A percentile compares a stretch with the other conserved stretches of the same genome.
These are phyloP conservation scores for Melanomma pulvis-pyrius DNA, from an alignment of 495 filamentous ascomycete genomes.

Conservation along the genomic window DNA sequence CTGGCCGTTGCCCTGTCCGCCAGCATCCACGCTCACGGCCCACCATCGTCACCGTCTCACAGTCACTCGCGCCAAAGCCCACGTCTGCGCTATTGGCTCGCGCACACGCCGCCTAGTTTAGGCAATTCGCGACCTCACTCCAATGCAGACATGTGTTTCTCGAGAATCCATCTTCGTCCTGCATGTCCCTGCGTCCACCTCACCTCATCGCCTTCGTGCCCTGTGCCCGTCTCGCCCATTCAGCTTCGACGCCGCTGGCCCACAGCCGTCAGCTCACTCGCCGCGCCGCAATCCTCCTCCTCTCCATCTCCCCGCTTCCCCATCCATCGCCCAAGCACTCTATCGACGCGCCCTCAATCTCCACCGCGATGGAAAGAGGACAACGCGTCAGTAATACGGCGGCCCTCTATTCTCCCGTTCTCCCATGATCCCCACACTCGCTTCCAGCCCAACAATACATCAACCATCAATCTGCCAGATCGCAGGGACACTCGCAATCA, in stretches of 20 bases:
- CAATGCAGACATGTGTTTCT: neutral
- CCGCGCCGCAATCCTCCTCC: neutral
- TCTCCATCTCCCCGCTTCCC: neutral
- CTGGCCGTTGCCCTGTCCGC: no score
- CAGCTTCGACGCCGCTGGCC: neutral
- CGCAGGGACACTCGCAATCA: neutral
- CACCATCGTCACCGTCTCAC: constrained; percentile 7
- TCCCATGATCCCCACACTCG: neutral
- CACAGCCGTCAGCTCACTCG: neutral
- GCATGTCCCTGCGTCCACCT: neutral
- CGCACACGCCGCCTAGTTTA: constrained; percentile 14
- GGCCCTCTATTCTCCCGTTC: neutral
- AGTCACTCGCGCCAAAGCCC: neutral
- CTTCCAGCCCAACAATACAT: constrained; percentile 26
- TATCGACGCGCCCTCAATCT: constrained; percentile 6
- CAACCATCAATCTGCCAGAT: neutral
- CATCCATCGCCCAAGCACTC: neutral
- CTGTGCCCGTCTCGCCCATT: neutral
- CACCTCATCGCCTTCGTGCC: neutral
- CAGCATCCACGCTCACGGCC: neutral
- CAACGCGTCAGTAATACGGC: constrained; percentile 7
- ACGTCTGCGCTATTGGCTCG: constrained; percentile 5
- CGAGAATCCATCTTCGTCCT: neutral
- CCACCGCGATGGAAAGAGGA: neutral
- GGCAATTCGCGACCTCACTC: constrained; percentile 12